Base-by-base conservation (phyloP, 1,139 yeast species). In the Suhomyces bribrorum region DNA sequence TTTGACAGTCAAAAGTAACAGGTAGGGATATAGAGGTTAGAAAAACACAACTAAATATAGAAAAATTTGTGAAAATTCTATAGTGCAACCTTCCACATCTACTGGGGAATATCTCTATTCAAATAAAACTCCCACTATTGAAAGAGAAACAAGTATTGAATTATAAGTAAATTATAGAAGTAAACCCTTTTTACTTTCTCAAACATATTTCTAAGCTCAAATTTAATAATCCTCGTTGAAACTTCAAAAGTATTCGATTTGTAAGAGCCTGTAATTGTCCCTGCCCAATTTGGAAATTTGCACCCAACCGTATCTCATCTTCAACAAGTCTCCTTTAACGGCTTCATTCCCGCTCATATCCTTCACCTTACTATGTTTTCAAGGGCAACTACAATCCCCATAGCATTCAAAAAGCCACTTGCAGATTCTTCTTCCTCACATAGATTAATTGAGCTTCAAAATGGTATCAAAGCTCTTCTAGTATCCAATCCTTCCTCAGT, bases 401-500 rank as follows among this genome's bases (percentile, higher is more conserved):
- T 54, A 3, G 28, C 44, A 8, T 59, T 67, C 41, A 61, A 59
- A 12, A 55, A 62, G 14, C 69, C 77, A 1, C 43, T 66, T 12
- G 57, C 59, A n/a, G 48, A 61, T 26, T 47, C 66, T 5, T 49
- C 60, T 16, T 60, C 76, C 41, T 57, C 67, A 1, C 69, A 75
- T 49, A 69, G 66, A 37, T 50, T 72, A 3, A 54, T 81, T n/a
- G 59, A 60, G 27, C 59, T 82, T 11, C 64, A 73, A 6, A 81
- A 81, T 61, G 86, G 86, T 0, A 50, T 82, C 6, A 46, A 62
- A 9, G 64, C 72, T 0, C 56, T 83, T 1, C 46, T 83, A 12
- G 66, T 83, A 2, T 79, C 85, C 0, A 86, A 83, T 47, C 81
- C 86, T 0, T 49, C 73, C 1, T 69, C 66, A 13, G 67, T 66